Evolutionary conservation across 441 rosid species (phyloP), one percentile per base, ranked within the genome.

Genomic region (Sinapis alba): DNA sequence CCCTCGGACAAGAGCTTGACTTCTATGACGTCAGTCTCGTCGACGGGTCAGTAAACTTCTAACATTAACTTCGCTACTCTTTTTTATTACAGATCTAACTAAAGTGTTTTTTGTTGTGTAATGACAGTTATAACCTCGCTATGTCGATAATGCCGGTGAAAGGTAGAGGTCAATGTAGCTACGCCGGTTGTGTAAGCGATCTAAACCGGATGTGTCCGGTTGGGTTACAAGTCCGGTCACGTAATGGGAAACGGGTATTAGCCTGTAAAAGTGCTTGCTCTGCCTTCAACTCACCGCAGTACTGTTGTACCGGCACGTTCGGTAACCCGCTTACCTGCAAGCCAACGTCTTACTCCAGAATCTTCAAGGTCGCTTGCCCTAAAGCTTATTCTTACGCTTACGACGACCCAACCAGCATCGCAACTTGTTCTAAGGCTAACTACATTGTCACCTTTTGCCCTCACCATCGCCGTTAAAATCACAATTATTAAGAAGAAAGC

Each of bases 1-100:
- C 99, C 4, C 87, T 92, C 0, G 97, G 98, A 5, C 80, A 78
- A 5, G 84, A 90, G 6, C 89, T 85, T 45, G 99, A 95, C 79
- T 95, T 89, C 88, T 95, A 95, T 45, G 99, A 95, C 73, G 97
- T 90, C 26, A 92, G 97, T 82, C 86, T 94, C 3, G 98, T 94
- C 2, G 98, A 94, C 16, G 98, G 98, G 12, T 94, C 86, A 79
- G 89, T 28, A 38, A 2, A 86, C 78, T 53, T 19, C 2, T 6
- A 15, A 21, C 36, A 3, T 58, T 23, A 32, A 60, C 9, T 6
- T n/a, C n/a, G 7, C 45, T 24, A 13, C 12, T 18, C 7, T 30
- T 16, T 47, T 71, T 36, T 36, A 11, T 2, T 5, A 13, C 5
- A 54, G 19, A 8, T 45, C n/a, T 51, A 5, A 1, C 9, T 23